Evolutionary conservation across 2,329 filamentous ascomycete genomes (phyloP).

Genomic region (Pseudopithomyces maydicus): DNA sequence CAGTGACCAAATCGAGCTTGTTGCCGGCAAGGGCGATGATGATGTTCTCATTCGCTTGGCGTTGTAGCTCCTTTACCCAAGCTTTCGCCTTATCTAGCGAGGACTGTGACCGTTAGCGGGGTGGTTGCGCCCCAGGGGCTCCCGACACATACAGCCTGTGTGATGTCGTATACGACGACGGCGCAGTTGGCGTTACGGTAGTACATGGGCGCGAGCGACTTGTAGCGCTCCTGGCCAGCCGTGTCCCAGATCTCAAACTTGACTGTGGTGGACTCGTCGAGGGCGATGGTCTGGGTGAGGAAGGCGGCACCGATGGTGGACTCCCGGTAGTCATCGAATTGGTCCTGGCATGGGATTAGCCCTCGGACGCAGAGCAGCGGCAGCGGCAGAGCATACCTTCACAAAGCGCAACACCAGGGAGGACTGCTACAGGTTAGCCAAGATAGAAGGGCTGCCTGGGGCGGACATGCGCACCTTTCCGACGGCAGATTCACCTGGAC

Average conservation of each 20-base stretch:
- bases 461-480: conserved; percentile 75
- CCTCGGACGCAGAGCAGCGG: neutral
- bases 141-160: conserved; percentile 79
- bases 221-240: conserved; percentile 97
- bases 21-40: conserved; percentile 81
- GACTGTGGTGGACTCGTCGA: conserved; percentile 97
- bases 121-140: conserved; percentile 15
- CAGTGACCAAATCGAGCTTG: conserved; percentile 94
- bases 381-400: conserved; percentile 67
- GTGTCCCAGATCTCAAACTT: conserved; percentile 98
- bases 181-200: conserved; percentile 99
- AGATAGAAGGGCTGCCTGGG: conserved; percentile 21
- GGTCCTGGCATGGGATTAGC: conserved; percentile 66
- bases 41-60: conserved; percentile 99
- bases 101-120: conserved; percentile 61
- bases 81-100: conserved; percentile 99
- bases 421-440: conserved; percentile 65
- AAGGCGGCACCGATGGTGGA: conserved; percentile 98
- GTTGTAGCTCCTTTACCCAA: conserved; percentile 98
- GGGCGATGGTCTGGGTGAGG: conserved; percentile 96
- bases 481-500: conserved; percentile 90
- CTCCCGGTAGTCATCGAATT: conserved; percentile 98
- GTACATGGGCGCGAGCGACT: conserved; percentile 99
- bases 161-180: conserved; percentile 99
- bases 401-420: conserved; percentile 98